A percentile compares a stretch with the other conserved stretches of the same genome.
Conservation (phyloP, 345 rosid species). For the Citrus inodora region DNA sequence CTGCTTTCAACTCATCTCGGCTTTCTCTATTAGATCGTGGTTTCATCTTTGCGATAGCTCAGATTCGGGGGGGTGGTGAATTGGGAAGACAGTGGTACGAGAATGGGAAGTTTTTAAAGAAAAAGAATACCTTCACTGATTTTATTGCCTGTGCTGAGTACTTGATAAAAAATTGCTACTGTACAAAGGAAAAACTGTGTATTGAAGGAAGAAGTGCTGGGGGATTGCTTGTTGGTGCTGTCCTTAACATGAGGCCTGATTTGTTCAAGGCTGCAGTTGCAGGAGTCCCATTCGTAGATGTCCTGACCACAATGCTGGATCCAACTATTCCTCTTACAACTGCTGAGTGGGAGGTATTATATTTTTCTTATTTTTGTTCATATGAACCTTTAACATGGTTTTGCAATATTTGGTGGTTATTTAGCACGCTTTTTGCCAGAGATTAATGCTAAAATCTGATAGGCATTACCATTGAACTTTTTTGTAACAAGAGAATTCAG, state of each 20-base stretch:
- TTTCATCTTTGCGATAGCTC: conserved; percentile 79
- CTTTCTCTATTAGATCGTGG: conserved; percentile 90
- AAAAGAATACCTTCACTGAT: conserved; percentile 88
- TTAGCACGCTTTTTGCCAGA: not conserved
- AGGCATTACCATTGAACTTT: not conserved
- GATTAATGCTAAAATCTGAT: conserved; percentile 5
- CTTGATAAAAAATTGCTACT: conserved; percentile 61
- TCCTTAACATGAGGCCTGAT: conserved; percentile 96
- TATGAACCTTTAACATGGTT: not conserved
- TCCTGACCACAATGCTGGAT: conserved; percentile 91
- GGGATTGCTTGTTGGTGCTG: conserved; percentile 89
- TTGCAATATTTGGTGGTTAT: not conserved
- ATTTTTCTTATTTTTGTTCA: not conserved
- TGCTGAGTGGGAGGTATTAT: conserved; percentile 91
- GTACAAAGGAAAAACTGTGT: conserved; percentile 78
- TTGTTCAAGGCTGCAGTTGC: conserved; percentile 86
- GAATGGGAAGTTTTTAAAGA: conserved; percentile 78
- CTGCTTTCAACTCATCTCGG: conserved; percentile 68
- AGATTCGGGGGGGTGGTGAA: conserved; percentile 97
- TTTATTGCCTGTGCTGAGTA: conserved; percentile 79
- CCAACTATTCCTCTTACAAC: conserved; percentile 95
- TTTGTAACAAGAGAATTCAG: not conserved
- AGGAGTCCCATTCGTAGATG: conserved; percentile 97
- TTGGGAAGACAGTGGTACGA: conserved; percentile 99
- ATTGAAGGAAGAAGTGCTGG: conserved; percentile 95